Percentiles rank a stretch among this genome's conserved stretches.
Conservation (phyloP, 2,329 filamentous ascomycete genomes). For the Claviceps purpurea region DNA sequence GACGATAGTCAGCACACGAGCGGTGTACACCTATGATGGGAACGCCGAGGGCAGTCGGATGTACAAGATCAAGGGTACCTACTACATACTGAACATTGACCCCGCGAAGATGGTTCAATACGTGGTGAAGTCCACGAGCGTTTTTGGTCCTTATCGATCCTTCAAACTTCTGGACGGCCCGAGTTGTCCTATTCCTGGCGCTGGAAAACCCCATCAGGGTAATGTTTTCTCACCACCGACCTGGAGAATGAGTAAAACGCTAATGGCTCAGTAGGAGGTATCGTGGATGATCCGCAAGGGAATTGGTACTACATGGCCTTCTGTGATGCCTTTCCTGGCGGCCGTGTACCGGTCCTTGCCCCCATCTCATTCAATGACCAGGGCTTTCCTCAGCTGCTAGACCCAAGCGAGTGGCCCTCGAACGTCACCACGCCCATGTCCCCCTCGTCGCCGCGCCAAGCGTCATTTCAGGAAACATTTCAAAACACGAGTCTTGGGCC, state of each 20-base stretch:
- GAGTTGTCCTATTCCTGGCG: not conserved
- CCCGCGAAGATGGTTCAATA: not conserved
- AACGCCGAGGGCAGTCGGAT: not conserved
- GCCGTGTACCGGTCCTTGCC: not conserved
- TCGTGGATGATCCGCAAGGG: not conserved
- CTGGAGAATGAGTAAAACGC: not conserved
- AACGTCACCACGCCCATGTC: not conserved
- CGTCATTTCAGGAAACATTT: not conserved
- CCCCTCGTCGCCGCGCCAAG: not conserved
- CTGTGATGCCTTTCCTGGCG: not conserved
- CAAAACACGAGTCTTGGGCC: not conserved
- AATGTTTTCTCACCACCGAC: not conserved
- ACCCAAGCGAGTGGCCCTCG: not conserved
- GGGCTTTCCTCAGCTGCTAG: not conserved
- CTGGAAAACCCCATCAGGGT: not conserved
- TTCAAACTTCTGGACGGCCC: not conserved
- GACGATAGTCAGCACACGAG: not conserved
- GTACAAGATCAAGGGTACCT: slow-evolving; percentile 1
- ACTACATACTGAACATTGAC: not conserved
- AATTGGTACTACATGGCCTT: slow-evolving; percentile 1
- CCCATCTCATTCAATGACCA: not conserved
- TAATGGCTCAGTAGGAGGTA: not conserved
- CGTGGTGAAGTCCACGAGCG: not conserved
- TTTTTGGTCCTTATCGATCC: not conserved
- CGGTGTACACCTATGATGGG: not conserved